Evolutionary conservation across 495 filamentous ascomycete genomes (phyloP).

Genomic region (Arthonia radiata): DNA sequence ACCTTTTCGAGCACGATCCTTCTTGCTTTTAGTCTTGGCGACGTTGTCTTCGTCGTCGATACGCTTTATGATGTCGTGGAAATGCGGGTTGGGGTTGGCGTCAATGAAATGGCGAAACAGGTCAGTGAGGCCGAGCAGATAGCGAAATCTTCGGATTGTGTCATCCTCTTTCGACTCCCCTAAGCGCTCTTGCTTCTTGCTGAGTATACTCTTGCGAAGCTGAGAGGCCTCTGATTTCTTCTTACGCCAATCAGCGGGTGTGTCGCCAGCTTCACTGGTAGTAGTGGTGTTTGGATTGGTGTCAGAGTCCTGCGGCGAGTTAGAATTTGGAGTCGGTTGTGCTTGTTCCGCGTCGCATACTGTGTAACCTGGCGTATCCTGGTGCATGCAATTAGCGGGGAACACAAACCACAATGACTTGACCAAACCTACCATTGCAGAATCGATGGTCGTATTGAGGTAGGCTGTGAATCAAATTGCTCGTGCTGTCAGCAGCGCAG

Average conservation of each 20-base stretch:
- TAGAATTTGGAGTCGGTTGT: background rate
- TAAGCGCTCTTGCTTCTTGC: conserved; percentile 76
- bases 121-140: conserved; percentile 86
- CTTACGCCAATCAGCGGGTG: conserved; percentile 50
- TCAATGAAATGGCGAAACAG: conserved; percentile 99
- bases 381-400: too few relatives aligned
- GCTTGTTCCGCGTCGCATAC: conserved; percentile 11
- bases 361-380: conserved; percentile 66
- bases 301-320: conserved; percentile 42
- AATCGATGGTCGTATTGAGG: too few relatives aligned
- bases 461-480: too few relatives aligned
- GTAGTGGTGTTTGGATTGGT: conserved; percentile 80
- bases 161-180: conserved; percentile 94
- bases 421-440: too few relatives aligned
- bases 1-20: conserved; percentile 49
- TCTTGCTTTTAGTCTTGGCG: conserved; percentile 37
- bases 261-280: conserved; percentile 63
- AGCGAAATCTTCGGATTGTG: conserved; percentile 80
- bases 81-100: conserved; percentile 74
- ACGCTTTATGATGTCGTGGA: conserved; percentile 75
- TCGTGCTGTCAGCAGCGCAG: too few relatives aligned
- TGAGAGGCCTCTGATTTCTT: conserved; percentile 63
- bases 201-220: conserved; percentile 69
- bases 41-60: conserved; percentile 83
- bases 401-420: too few relatives aligned